Evolutionary conservation across 129 eudicot species (phyloP), one percentile per base, ranked within the genome.

Genomic region (Solidago caesia): DNA sequence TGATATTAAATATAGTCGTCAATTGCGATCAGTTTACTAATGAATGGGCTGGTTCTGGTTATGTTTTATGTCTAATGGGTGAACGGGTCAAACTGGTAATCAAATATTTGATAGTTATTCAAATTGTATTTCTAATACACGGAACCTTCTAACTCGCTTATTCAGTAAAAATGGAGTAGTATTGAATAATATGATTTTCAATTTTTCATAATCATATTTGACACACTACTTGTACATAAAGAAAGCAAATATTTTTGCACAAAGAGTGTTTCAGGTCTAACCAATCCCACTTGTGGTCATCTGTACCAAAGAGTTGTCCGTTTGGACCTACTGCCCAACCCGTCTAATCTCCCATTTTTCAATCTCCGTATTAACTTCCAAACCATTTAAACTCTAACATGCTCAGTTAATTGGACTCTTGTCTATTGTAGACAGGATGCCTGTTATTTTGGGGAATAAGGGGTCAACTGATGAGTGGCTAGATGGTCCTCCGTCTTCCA

Each of bases 391-490:
- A 14, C 59, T 68, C 5, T 59, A 71, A 56, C 41, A 16, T 39
- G 52, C 21, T 16, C 5, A 2, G 43, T 64, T 75, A 49, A 57
- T 57, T 57, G 52, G 43, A 56, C 27, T 49, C 10, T 56, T 15
- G 61, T 7, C 7, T 56, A 56, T n/a, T 86, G 69, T 79, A 90
- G 96, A 85, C 74, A 85, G 96, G 91, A 90, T 90, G 97, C 97
- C 98, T 62, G 97, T 94, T 62, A 90, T 94, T 64, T 79, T 94
- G 77, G 93, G 93, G 57, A 83, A 82, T 80, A 84, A 81, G 83
- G 91, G 60, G 39, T 81, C 96, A 67, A 85, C 84, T 57, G 89
- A 87, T 51, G 71, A 57, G 64, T 94, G 99, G 99, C 80, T 94
- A n/a, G 78, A 78, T 61, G 96, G 95, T 55, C 76, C 91, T 68